phyloP scores from a whole-genome alignment of 2,329 filamentous ascomycete genomes.

The Eutypa lata region DNA sequence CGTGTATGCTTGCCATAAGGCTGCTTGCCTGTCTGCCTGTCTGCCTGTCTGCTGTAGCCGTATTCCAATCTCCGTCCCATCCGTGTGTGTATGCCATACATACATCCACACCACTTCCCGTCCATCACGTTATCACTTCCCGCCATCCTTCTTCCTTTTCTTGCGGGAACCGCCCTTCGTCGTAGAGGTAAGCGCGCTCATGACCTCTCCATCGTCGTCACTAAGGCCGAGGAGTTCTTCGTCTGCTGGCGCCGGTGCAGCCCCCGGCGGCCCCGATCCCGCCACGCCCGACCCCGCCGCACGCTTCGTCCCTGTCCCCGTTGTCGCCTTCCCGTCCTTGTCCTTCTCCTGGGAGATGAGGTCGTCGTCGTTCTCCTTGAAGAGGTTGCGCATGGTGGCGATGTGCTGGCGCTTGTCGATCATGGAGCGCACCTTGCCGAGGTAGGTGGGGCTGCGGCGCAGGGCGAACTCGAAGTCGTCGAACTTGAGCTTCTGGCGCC shows the following conservation, averaged over 20 bases:
- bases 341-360: slow-evolving; percentile 35
- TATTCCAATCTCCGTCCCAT: background rate
- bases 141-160: slow-evolving; percentile 21
- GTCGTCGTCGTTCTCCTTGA: slow-evolving; percentile 65
- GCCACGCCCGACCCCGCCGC: slow-evolving; percentile 11
- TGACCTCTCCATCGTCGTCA: slow-evolving; percentile 30
- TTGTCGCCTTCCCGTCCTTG: slow-evolving; percentile 6
- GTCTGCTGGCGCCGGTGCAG: slow-evolving; percentile 8
- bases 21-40: too few species aligned
- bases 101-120: too few species aligned
- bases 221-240: slow-evolving; percentile 34
- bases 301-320: background rate
- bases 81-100: too few species aligned
- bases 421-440: slow-evolving; percentile 87
- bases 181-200: slow-evolving; percentile 15
- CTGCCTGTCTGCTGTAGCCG: too few species aligned
- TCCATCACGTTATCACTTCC: slow-evolving; percentile 7
- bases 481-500: slow-evolving; percentile 94
- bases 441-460: slow-evolving; percentile 76
- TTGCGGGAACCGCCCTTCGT: slow-evolving; percentile 18
- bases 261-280: slow-evolving; percentile 7
- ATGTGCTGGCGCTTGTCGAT: slow-evolving; percentile 85
- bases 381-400: slow-evolving; percentile 75
- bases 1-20: too few species aligned
- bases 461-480: slow-evolving; percentile 97